A percentile compares a stretch with the other conserved stretches of the same genome.
Evolutionary conservation across 768 basidiomycete species (phyloP).

Genomic region (Flagelloscypha sp.): DNA sequence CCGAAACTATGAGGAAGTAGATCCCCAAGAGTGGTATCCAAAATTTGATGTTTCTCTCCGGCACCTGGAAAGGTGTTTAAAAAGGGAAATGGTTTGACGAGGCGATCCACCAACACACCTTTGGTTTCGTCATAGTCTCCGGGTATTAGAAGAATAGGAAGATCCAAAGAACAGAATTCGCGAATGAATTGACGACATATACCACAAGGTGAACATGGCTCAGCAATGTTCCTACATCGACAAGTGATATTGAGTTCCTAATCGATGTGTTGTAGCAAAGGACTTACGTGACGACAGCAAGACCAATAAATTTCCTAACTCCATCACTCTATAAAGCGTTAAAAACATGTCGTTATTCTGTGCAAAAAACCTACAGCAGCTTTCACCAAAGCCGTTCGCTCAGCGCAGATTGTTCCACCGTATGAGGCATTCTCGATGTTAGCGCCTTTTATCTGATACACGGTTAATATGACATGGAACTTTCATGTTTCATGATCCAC

Average conservation of each 20-base stretch:
- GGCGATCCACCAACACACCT: slow-evolving; percentile 24
- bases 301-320: slow-evolving; percentile 53
- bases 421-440: slow-evolving; percentile 94
- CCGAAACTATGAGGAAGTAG: slow-evolving; percentile 85
- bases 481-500: no score
- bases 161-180: slow-evolving; percentile 72
- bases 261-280: not conserved
- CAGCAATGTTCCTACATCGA: slow-evolving; percentile 52
- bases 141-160: slow-evolving; percentile 67
- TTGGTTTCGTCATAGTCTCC: slow-evolving; percentile 43
- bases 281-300: slow-evolving; percentile 75
- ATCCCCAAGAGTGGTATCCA: slow-evolving; percentile 61
- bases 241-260: not conserved
- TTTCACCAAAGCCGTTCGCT: slow-evolving; percentile 92
- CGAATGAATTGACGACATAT: slow-evolving; percentile 88
- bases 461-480: no score
- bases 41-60: slow-evolving; percentile 46
- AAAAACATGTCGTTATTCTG: not conserved
- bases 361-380: slow-evolving; percentile 59
- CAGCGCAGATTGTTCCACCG: slow-evolving; percentile 92
- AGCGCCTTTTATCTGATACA: slow-evolving; percentile 79
- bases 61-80: no score
- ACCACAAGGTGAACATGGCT: slow-evolving; percentile 78
- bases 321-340: slow-evolving; percentile 65
- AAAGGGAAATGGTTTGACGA: no score